Evolutionary conservation across 164 flowering plant species (phyloP).

Genomic region (Tetrastigma voinierianum): DNA sequence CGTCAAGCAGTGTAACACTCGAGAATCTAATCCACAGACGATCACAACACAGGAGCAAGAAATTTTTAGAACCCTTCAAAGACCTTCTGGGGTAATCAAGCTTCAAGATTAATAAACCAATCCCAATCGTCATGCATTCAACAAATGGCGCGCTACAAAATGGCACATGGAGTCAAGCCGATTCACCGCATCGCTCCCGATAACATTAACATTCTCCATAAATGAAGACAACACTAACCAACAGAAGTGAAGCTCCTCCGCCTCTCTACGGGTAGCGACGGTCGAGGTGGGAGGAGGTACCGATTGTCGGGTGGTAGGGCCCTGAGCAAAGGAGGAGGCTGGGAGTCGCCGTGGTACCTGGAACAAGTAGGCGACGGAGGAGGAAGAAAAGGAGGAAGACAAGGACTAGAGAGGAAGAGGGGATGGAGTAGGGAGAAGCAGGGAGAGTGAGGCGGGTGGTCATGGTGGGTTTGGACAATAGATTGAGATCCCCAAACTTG

Average conservation of each 20-base stretch:
- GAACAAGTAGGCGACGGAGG: background rate
- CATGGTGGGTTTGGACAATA: background rate
- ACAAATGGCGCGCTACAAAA: too few species aligned
- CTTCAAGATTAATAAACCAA: constrained; percentile 49
- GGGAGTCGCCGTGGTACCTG: too few species aligned
- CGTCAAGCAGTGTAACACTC: too few species aligned
- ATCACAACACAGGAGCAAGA: too few species aligned
- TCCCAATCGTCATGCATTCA: constrained; percentile 35
- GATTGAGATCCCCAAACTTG: too few species aligned
- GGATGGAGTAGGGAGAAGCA: background rate
- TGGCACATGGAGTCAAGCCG: too few species aligned
- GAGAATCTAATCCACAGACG: too few species aligned
- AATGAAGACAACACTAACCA: constrained; percentile 12
- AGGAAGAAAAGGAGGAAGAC: constrained; percentile 1
- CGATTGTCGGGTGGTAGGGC: constrained; percentile 27
- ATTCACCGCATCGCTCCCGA: too few species aligned
- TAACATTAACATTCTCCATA: constrained; percentile 28
- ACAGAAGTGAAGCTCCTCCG: constrained; percentile 6
- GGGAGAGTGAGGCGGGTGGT: constrained; percentile 8
- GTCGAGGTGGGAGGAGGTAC: constrained; percentile 26
- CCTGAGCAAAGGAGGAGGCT: constrained; percentile 1
- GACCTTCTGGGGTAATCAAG: constrained; percentile 64
- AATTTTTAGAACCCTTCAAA: too few species aligned
- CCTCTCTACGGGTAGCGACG: constrained; percentile 14
- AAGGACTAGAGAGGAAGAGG: background rate